Evolutionary conservation across 768 basidiomycete genomes (phyloP).

Genomic region (Phaeotremella fagi): DNA sequence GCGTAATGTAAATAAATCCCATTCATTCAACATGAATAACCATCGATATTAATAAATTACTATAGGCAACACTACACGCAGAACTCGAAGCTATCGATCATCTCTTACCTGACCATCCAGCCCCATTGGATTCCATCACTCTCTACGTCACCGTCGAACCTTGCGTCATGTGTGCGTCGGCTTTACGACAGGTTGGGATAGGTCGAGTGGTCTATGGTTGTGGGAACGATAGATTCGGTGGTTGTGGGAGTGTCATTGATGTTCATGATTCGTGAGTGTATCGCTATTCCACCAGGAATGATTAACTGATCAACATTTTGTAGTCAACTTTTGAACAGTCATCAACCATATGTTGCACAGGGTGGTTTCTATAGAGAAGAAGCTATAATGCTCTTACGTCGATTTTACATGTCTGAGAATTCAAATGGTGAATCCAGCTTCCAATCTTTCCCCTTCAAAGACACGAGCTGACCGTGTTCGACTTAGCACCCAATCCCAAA

Average conservation of each 20-base stretch:
- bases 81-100: constrained; percentile 93
- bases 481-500: constrained; percentile 80
- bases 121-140: constrained; percentile 71
- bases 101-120: constrained; percentile 63
- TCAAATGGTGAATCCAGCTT: constrained; percentile 63
- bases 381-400: constrained; percentile 76
- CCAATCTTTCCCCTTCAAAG: too few species aligned
- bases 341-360: constrained; percentile 67
- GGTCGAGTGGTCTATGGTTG: constrained; percentile 87
- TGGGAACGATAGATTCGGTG: constrained; percentile 92
- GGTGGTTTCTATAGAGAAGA: constrained; percentile 76
- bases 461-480: neutral
- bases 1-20: constrained; percentile 61
- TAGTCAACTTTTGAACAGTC: constrained; percentile 58
- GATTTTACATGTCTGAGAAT: constrained; percentile 92
- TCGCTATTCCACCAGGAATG: neutral
- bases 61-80: constrained; percentile 89
- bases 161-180: constrained; percentile 98
- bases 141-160: constrained; percentile 99
- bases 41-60: neutral
- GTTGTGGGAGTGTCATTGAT: constrained; percentile 87
- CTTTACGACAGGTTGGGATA: constrained; percentile 87
- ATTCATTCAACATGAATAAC: neutral
- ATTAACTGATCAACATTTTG: neutral
- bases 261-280: constrained; percentile 66